These are phyloP conservation scores for Trichoderma atroviride DNA, from an alignment of 2,329 filamentous ascomycete species.

Conservation along the genomic window DNA sequence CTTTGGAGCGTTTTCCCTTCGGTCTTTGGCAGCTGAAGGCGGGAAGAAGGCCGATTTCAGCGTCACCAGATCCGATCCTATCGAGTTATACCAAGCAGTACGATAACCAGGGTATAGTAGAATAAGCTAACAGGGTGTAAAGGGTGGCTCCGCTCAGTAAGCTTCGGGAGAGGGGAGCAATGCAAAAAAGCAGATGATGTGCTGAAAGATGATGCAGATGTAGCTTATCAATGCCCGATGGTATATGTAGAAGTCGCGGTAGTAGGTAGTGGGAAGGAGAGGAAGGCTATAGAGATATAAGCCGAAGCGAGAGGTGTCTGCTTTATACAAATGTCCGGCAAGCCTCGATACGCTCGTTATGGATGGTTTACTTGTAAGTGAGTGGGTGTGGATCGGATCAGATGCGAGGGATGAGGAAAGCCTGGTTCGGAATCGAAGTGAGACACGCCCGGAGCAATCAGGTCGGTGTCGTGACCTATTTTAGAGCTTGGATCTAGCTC, in stretches of 20 bases:
- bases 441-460: constrained; percentile 3
- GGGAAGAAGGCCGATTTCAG: neutral
- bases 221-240: neutral
- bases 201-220: constrained; percentile 9
- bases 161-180: neutral
- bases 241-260: neutral
- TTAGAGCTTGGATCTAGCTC: neutral
- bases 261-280: neutral
- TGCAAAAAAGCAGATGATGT: neutral
- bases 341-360: neutral
- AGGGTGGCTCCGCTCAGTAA: constrained; percentile 17
- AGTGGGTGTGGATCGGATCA: constrained; percentile 9
- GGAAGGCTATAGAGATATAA: neutral
- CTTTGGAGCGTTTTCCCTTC: neutral
- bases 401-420: constrained; percentile 15
- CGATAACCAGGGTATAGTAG: constrained; percentile 9
- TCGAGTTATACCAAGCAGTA: neutral
- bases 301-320: neutral
- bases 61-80: neutral
- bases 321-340: neutral
- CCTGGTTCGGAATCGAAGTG: neutral
- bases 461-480: neutral
- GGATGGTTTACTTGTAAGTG: constrained; percentile 14
- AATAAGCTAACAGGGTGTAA: constrained; percentile 12
- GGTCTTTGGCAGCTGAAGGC: neutral